Conservation (phyloP, 2,329 filamentous ascomycete genomes). For the Didymella sp. region DNA sequence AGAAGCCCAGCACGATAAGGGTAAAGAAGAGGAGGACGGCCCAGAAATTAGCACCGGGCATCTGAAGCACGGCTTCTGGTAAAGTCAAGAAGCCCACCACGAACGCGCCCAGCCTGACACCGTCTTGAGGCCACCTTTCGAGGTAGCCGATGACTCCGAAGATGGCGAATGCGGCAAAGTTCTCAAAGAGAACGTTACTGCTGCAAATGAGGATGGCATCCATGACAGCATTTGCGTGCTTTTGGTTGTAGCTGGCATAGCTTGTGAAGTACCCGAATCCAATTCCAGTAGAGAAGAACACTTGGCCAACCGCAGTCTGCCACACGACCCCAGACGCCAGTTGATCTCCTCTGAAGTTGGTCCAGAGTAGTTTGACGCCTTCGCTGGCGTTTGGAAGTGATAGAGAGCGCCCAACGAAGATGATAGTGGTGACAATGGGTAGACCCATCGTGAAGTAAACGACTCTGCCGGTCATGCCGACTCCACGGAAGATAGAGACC, state of each 20-base stretch:
- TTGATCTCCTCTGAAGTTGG: conserved; percentile 59
- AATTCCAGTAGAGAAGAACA: conserved; percentile 66
- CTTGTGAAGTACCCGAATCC: conserved; percentile 65
- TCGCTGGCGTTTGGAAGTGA: conserved; percentile 63
- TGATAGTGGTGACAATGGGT: conserved; percentile 63
- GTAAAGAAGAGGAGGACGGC: conserved; percentile 66
- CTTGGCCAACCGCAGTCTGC: conserved; percentile 67
- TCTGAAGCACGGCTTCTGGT: conserved; percentile 62
- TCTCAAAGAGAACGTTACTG: conserved; percentile 65
- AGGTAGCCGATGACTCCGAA: conserved; percentile 65
- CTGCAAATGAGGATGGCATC: conserved; percentile 63
- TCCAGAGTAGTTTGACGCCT: conserved; percentile 60
- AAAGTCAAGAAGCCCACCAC: conserved; percentile 66
- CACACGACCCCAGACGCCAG: conserved; percentile 61
- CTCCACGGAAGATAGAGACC: conserved; percentile 66
- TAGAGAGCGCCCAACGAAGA: conserved; percentile 61
- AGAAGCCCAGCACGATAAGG: conserved; percentile 64
- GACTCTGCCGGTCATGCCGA: conserved; percentile 64
- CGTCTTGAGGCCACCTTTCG: conserved; percentile 51
- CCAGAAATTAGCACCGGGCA: conserved; percentile 66
- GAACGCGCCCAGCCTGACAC: conserved; percentile 61
- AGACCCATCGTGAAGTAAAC: conserved; percentile 69
- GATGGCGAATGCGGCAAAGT: conserved; percentile 58
- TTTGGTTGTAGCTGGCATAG: conserved; percentile 65
- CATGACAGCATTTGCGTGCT: conserved; percentile 65